These are phyloP conservation scores for Fraxinus ornus DNA, from an alignment of 305 asterid species.

Conservation along the genomic window DNA sequence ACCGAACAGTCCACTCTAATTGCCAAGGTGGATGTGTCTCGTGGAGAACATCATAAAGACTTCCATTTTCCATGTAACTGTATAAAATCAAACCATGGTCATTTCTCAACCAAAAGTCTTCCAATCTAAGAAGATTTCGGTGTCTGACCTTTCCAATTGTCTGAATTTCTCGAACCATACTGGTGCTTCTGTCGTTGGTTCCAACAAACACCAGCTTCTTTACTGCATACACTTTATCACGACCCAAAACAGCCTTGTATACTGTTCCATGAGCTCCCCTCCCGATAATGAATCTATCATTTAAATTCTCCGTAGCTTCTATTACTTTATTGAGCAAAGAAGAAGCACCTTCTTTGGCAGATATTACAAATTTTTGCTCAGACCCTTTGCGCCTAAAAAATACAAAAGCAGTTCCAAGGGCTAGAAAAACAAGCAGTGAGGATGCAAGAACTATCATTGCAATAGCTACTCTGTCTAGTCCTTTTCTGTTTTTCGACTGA, in stretches of 20 bases:
- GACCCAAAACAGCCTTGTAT: conserved; percentile 58
- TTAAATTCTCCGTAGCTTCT: conserved; percentile 69
- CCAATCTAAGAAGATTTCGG: conserved; percentile 72
- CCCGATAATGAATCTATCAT: conserved; percentile 57
- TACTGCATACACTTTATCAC: conserved; percentile 60
- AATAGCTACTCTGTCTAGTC: conserved; percentile 33
- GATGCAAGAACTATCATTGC: conserved; percentile 48
- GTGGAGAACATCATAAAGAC: conserved; percentile 77
- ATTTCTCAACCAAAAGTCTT: conserved; percentile 77
- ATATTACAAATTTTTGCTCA: conserved; percentile 25
- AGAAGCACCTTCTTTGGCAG: conserved; percentile 59
- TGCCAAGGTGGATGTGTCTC: conserved; percentile 33
- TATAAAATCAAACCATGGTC: conserved; percentile 71
- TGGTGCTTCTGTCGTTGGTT: conserved; percentile 41
- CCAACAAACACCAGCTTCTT: conserved; percentile 61
- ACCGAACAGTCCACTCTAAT: conserved; percentile 60
- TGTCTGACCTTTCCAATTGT: conserved; percentile 82
- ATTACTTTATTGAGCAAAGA: conserved; percentile 68
- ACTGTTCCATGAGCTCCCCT: conserved; percentile 86
- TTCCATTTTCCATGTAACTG: conserved; percentile 71
- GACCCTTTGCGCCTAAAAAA: conserved; percentile 31
- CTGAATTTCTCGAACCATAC: conserved; percentile 74
- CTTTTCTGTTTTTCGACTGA: conserved; percentile 30
- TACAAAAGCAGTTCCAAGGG: conserved; percentile 38
- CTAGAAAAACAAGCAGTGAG: conserved; percentile 32